Conservation (phyloP, 2,329 filamentous ascomycete genomes). For the Fusarium neocosmosporiellum region DNA sequence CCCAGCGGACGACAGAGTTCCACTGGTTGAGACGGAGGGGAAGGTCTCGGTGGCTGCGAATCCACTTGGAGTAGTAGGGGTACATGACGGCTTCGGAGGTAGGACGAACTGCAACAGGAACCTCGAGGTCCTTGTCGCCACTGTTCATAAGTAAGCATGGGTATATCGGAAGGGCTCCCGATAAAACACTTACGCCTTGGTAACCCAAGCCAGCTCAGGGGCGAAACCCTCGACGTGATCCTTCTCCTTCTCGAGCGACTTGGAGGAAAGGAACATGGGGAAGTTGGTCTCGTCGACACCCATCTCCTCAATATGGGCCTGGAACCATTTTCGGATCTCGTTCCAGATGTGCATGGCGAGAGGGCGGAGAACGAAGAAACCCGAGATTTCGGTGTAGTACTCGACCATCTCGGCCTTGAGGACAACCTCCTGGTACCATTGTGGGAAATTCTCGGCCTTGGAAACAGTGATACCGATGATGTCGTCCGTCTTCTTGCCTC, state of each 20-base stretch:
- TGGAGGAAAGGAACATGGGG: constrained; percentile 92
- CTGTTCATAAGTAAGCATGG: constrained; percentile 55
- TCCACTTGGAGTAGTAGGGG: constrained; percentile 96
- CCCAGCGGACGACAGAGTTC: constrained; percentile 94
- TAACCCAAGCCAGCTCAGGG: constrained; percentile 90
- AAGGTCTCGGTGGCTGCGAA: constrained; percentile 93
- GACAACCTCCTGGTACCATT: constrained; percentile 98
- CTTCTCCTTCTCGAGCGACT: constrained; percentile 89
- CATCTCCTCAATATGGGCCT: constrained; percentile 84
- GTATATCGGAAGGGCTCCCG: neutral
- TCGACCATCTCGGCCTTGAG: constrained; percentile 98
- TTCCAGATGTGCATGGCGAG: constrained; percentile 75
- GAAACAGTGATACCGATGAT: constrained; percentile 89
- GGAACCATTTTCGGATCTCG: constrained; percentile 74
- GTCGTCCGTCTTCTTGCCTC: constrained; percentile 71
- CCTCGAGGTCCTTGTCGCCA: constrained; percentile 92
- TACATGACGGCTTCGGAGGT: constrained; percentile 89
- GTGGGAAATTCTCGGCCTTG: constrained; percentile 88
- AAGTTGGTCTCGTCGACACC: constrained; percentile 97
- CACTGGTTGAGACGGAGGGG: constrained; percentile 96
- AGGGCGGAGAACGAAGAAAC: constrained; percentile 92
- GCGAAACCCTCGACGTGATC: constrained; percentile 99
- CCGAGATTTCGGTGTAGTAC: constrained; percentile 94
- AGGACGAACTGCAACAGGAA: constrained; percentile 74
- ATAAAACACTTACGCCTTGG: constrained; percentile 72